A percentile compares a stretch with the other conserved stretches of the same genome.
phyloP scores from a whole-genome alignment of 2,329 filamentous ascomycete species.

The Septoria linicola region DNA sequence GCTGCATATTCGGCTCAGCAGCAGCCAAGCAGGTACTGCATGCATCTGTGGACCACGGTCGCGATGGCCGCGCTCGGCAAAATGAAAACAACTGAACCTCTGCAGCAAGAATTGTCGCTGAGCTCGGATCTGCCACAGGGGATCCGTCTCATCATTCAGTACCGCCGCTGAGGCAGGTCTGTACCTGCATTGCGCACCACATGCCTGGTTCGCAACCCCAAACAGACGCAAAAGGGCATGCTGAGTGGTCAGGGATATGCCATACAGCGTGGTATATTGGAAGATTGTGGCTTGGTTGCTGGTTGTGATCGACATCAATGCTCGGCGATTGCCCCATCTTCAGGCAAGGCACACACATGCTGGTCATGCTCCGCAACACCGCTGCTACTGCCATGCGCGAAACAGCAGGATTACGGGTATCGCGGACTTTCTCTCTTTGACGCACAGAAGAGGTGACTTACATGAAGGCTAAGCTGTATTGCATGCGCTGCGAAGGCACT shows the following conservation, averaged over 20 bases:
- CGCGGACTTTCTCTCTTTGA: neutral
- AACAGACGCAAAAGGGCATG: constrained; percentile 2
- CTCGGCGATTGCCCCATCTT: neutral
- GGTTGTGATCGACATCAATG: constrained; percentile 18
- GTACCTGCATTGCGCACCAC: constrained; percentile 24
- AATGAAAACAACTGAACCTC: constrained; percentile 18
- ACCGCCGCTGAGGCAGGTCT: constrained; percentile 14
- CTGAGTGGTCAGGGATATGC: no score
- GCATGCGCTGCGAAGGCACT: neutral
- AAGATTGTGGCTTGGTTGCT: constrained; percentile 4
- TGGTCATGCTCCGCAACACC: neutral
- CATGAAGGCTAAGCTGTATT: neutral
- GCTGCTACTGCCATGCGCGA: no score
- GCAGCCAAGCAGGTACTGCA: constrained; percentile 17
- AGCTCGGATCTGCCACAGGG: constrained; percentile 11
- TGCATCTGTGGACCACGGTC: constrained; percentile 18
- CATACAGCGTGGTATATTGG: no score
- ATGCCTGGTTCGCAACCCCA: constrained; percentile 15
- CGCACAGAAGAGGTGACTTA: neutral
- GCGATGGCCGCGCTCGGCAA: constrained; percentile 11
- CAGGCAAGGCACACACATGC: neutral
- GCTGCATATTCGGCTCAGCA: constrained; percentile 18
- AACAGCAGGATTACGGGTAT: no score
- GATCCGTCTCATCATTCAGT: constrained; percentile 21
- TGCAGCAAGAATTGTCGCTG: constrained; percentile 7